Conservation (phyloP, 2,329 filamentous ascomycete genomes). For the Fusarium mundagurra region DNA sequence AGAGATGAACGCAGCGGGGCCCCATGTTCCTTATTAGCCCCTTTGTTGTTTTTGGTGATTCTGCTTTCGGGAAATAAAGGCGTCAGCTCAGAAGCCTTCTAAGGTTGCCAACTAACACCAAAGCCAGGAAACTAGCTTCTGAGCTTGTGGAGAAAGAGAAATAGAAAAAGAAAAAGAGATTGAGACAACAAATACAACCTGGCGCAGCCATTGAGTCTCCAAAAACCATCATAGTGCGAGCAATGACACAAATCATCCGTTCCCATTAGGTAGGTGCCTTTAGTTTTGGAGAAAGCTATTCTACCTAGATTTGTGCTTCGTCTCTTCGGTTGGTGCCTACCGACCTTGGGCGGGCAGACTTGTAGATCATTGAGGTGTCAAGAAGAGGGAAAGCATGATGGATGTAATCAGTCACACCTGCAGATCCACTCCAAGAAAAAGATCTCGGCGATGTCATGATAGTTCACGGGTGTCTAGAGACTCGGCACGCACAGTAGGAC, state of each 20-base stretch:
- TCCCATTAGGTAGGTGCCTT: too few relatives aligned
- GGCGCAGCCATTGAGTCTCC: background rate
- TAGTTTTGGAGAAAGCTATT: background rate
- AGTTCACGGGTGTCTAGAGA: background rate
- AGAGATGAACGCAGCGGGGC: background rate
- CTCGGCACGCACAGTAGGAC: background rate
- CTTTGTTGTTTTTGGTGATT: slow-evolving; percentile 27
- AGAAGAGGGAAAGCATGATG: background rate
- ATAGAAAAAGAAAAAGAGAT: background rate
- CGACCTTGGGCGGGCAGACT: background rate
- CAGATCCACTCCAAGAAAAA: slow-evolving; percentile 4
- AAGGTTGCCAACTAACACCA: background rate
- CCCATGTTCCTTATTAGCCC: slow-evolving; percentile 10
- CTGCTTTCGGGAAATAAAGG: slow-evolving; percentile 32
- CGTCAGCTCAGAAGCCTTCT: background rate
- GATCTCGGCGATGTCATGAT: slow-evolving; percentile 1
- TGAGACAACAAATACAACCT: background rate
- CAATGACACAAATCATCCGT: background rate
- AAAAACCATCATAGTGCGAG: background rate
- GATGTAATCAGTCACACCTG: slow-evolving; percentile 1
- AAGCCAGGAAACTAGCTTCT: slow-evolving; percentile 11
- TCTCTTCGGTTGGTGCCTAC: background rate
- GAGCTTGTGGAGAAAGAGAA: background rate
- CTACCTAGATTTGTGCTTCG: background rate
- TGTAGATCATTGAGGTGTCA: background rate